Evolutionary conservation across 139 green algal genomes (phyloP).

Genomic region (Chlamydomonas incerta): DNA sequence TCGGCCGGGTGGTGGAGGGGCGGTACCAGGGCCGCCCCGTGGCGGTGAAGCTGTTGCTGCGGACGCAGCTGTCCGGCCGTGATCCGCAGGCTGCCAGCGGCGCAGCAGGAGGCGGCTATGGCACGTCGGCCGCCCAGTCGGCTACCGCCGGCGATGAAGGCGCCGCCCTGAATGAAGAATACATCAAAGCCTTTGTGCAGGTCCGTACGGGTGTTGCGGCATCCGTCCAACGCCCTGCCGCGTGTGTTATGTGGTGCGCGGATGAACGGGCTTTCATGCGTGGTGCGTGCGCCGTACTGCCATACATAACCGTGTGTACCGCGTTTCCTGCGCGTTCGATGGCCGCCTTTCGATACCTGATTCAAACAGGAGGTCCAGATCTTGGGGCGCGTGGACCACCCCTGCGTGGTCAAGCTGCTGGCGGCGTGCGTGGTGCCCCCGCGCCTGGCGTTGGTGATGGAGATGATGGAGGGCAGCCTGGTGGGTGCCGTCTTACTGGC

Average conservation of each 20-base stretch:
- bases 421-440: not conserved
- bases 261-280: too few species aligned
- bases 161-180: not conserved
- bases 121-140: too few species aligned
- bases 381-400: not conserved
- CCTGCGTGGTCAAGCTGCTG: constrained; percentile 14
- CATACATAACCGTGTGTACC: too few species aligned
- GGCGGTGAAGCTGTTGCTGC: constrained; percentile 1
- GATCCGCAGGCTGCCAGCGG: not conserved
- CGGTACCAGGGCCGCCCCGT: not conserved
- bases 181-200: not conserved
- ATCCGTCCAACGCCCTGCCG: too few species aligned
- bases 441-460: constrained; percentile 13
- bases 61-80: too few species aligned
- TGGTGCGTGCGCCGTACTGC: too few species aligned
- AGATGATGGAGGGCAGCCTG: constrained; percentile 12
- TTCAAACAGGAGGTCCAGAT: constrained; percentile 1
- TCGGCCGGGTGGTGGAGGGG: constrained; percentile 13
- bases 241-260: too few species aligned
- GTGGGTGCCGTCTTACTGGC: too few species aligned
- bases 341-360: too few species aligned
- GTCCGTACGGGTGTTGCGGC: too few species aligned
- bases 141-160: too few species aligned
- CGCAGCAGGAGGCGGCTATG: not conserved
- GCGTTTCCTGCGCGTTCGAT: too few species aligned